Evolutionary conservation across 257 asterid genomes (phyloP).

Genomic region (Marsdenia floribunda): DNA sequence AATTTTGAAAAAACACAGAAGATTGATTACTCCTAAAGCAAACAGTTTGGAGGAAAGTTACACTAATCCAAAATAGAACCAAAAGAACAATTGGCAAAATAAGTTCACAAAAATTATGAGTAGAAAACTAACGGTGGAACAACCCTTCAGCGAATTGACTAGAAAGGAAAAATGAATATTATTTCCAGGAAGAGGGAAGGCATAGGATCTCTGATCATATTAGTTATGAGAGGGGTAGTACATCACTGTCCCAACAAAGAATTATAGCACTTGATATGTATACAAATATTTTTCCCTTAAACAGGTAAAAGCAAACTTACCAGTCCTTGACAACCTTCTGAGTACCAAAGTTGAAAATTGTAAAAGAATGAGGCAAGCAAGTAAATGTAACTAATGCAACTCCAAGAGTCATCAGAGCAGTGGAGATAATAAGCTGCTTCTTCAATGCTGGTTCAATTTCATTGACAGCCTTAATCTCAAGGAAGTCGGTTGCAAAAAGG

Average conservation of each 20-base stretch:
- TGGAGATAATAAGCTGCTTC: conserved; percentile 76
- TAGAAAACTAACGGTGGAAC: no score
- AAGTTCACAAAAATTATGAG: no score
- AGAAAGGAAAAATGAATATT: no score
- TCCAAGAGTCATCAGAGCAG: conserved; percentile 71
- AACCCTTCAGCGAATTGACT: no score
- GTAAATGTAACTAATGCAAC: conserved; percentile 71
- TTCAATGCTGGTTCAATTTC: conserved; percentile 57
- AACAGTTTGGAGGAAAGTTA: background rate
- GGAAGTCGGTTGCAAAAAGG: conserved; percentile 48
- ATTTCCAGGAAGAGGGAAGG: no score
- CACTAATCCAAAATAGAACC: no score
- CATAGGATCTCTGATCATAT: no score
- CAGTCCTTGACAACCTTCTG: conserved; percentile 68
- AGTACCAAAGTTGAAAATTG: conserved; percentile 68
- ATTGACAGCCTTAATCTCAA: conserved; percentile 37
- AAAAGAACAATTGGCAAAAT: no score
- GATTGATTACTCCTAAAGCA: background rate
- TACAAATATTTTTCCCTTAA: background rate
- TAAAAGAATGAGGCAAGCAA: conserved; percentile 69
- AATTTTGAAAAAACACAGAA: background rate
- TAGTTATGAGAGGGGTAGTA: background rate
- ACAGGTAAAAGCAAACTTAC: conserved; percentile 14
- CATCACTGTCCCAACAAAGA: background rate
- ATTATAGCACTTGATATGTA: background rate